Percentiles rank a stretch among this genome's conserved stretches.
Evolutionary conservation across 495 filamentous ascomycete species (phyloP).

Genomic region (Recurvomyces mirabilis): DNA sequence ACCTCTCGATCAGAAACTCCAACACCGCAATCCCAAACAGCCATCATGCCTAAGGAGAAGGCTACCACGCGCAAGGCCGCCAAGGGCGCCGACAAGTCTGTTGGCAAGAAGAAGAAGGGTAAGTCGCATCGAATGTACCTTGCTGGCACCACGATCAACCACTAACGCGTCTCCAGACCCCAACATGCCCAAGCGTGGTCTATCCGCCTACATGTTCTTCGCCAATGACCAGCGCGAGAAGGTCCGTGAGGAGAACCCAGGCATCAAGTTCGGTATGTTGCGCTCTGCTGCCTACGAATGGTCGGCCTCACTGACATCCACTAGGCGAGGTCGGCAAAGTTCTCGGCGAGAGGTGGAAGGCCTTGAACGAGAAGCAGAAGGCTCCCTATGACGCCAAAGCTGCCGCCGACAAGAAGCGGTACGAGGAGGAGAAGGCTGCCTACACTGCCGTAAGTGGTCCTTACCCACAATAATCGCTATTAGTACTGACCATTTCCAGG

Average conservation of each 20-base stretch:
- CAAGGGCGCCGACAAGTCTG: conserved; percentile 37
- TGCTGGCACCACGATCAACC: conserved; percentile 14
- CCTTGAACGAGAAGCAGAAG: conserved; percentile 75
- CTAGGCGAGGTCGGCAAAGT: conserved; percentile 92
- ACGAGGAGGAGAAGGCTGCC: conserved; percentile 89
- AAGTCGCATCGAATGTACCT: conserved; percentile 28
- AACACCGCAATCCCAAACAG: conserved; percentile 10
- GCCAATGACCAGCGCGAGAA: conserved; percentile 98
- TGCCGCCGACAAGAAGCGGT: conserved; percentile 92
- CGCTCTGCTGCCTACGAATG: not conserved
- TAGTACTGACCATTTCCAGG: not conserved
- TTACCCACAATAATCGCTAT: not conserved
- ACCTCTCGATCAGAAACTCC: conserved; percentile 1
- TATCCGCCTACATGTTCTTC: conserved; percentile 99
- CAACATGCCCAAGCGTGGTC: conserved; percentile 96
- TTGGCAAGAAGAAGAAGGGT: conserved; percentile 77
- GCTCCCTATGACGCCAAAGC: conserved; percentile 93
- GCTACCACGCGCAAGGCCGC: conserved; percentile 43
- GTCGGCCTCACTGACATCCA: conserved; percentile 6
- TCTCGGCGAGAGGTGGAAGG: conserved; percentile 97
- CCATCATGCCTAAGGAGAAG: conserved; percentile 69
- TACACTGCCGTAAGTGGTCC: conserved; percentile 44
- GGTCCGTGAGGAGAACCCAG: conserved; percentile 95
- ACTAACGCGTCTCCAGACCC: conserved; percentile 51
- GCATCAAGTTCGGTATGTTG: conserved; percentile 82